Percentiles rank a stretch among this genome's conserved stretches.
These are phyloP conservation scores for Aspergillus sp. DNA, from an alignment of 2,329 filamentous ascomycete species.

Conservation along the genomic window DNA sequence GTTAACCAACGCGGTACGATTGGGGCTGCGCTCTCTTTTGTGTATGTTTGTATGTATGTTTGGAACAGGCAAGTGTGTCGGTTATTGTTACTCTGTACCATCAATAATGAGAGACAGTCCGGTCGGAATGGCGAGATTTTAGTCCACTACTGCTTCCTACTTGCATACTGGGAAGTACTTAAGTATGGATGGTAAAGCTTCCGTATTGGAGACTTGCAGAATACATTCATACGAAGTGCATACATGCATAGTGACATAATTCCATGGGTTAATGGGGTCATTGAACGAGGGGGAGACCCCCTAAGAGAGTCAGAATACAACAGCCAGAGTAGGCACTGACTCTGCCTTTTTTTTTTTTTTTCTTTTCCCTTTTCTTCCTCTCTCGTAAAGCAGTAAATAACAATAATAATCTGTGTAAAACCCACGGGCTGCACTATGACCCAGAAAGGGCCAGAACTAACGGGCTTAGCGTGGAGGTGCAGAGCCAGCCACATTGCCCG, in stretches of 20 bases:
- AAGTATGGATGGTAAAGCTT: too few species aligned
- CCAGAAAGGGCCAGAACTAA: slow-evolving; percentile 1
- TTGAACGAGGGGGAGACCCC: too few species aligned
- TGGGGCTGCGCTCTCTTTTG: background rate
- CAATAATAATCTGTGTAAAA: background rate
- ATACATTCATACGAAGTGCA: too few species aligned
- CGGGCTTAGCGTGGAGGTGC: slow-evolving; percentile 3
- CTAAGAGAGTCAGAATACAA: too few species aligned
- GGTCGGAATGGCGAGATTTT: background rate
- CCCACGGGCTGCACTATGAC: background rate
- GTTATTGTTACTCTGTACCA: background rate
- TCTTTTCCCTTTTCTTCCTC: background rate
- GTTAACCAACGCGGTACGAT: background rate
- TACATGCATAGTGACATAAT: too few species aligned
- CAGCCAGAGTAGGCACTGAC: too few species aligned
- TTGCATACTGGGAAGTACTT: too few species aligned
- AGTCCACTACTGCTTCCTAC: background rate
- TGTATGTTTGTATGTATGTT: too few species aligned
- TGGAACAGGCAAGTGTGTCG: background rate
- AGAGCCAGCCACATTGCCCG: slow-evolving; percentile 18
- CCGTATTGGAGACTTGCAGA: too few species aligned
- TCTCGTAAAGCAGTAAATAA: background rate
- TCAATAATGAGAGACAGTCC: background rate
- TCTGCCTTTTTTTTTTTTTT: too few species aligned
- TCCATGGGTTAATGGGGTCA: too few species aligned